Base-by-base conservation (phyloP, 148 eudicot species). In the Rhododendron kiyosumense region DNA sequence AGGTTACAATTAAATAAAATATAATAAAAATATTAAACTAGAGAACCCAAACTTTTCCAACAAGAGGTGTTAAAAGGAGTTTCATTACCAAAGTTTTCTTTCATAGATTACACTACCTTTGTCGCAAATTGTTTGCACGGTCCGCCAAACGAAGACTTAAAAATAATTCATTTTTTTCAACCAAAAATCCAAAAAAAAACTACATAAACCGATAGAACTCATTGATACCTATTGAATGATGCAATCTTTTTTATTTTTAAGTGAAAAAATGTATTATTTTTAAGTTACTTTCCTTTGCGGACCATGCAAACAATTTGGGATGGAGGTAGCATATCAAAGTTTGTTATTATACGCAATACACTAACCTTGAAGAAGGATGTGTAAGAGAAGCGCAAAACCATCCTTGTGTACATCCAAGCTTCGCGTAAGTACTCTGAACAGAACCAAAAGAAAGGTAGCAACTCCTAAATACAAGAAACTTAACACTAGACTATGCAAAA, bases 321-420 rank as follows among this genome's bases (percentile, higher is more conserved):
- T 1, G 20, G 59, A 14, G 22, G 22, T 54, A 54, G 20, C 5
- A 14, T 5, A 73, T 28, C 5, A 79, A 57, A 13, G 51, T 46
- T n/a, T 26, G 46, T 7, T 43, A 7, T 7, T 0, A 51, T 73
- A 41, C 26, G 73, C 57, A 46, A 81, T 24, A 79, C 51, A 90
- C 98, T 92, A 82, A 96, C 99, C 85, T 92, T 84, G 94, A 90
- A 87, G 95, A 87, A 88, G 92, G 93, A 85, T 96, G 97, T 82
- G 85, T 59, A 54, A 92, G 97, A 67, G 99, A 91, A 85, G 98
- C 94, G 12, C 80, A 79, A 86, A 94, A 95, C 98, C 98, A 95
- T 87, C 99, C 99, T 88, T 96, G 99, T 32, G 95, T 87, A 85
- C 98, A 89, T 82, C 92, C 97, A 85, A 95, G 96, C 90, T 93